Evolutionary conservation across 306 rosid species (phyloP), one percentile per base, ranked within the genome.

Genomic region (Ceratonia siliqua): DNA sequence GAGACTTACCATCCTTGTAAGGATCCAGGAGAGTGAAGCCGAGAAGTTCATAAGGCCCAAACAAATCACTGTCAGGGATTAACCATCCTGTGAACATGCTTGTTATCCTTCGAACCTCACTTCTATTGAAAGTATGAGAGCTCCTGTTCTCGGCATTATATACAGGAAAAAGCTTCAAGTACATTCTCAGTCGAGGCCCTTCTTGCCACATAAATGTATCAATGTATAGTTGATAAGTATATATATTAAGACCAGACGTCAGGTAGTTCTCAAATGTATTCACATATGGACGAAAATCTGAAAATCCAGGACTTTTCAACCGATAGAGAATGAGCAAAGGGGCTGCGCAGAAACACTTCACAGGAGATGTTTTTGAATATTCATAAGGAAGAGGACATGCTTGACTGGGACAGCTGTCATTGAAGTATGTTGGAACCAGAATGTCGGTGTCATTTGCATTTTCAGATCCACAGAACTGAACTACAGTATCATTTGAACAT

Each of bases 1-100:
- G 79, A 73, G 74, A 85, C 97, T 64, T 25, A 94, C 97, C 89
- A 4, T 82, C 64, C 9, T 42, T 77, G 66, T 91, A 91, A 80
- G 82, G 70, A 46, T 46, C 90, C 57, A 78, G 36, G 38, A 90
- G 84, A 48, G 69, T 18, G 67, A 90, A 81, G 48, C 50, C 11
- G 28, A 90, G 28, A 39, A 90, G 91, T 79, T 95, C 99, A 70
- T 90, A 92, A 41, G 99, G 99, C 42, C 99, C 99, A 56, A 92
- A 90, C 17, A 85, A 0, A 0, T 68, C 90, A 50, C 75, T 81
- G 25, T 86, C 89, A n/a, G 1, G 52, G 74, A 95, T 78, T 0
- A 20, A 17, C 99, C 98, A 95, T 68, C 77, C 50, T 27, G 92
- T 78, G 81, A 90, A 87, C 86, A 46, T 43, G 81, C 17, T 2